Evolutionary conservation across 2,329 filamentous ascomycete species (phyloP).

Genomic region (Calonectria henricotiae): DNA sequence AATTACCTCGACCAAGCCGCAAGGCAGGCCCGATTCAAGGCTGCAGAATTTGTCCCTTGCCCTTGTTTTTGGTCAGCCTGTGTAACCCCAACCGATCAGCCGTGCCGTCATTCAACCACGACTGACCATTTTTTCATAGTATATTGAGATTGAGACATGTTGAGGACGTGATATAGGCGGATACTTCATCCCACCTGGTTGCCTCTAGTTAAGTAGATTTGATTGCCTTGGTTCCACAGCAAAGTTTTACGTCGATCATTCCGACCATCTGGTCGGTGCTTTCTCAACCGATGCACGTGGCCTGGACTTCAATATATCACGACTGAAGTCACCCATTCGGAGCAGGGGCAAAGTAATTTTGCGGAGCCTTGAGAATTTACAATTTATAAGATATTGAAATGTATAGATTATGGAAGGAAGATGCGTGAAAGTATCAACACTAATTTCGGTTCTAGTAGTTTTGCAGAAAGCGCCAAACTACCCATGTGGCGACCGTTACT

Average conservation of each 20-base stretch:
- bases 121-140: background rate
- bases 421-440: background rate
- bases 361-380: too few relatives aligned
- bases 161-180: background rate
- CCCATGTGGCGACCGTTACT: background rate
- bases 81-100: conserved; percentile 10
- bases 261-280: background rate
- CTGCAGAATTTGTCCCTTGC: background rate
- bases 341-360: background rate
- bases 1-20: background rate
- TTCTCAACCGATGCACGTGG: background rate
- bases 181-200: background rate
- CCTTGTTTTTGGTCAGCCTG: conserved; percentile 16
- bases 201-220: background rate
- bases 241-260: background rate
- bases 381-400: background rate
- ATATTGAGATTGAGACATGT: background rate
- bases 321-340: background rate
- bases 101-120: background rate
- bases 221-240: background rate
- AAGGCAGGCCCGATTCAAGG: conserved; percentile 5
- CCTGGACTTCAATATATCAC: background rate
- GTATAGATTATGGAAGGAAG: background rate
- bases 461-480: background rate
- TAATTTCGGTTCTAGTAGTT: background rate